phyloP scores from a whole-genome alignment of 805 yeast species.

The Teunomyces aglyptinius region DNA sequence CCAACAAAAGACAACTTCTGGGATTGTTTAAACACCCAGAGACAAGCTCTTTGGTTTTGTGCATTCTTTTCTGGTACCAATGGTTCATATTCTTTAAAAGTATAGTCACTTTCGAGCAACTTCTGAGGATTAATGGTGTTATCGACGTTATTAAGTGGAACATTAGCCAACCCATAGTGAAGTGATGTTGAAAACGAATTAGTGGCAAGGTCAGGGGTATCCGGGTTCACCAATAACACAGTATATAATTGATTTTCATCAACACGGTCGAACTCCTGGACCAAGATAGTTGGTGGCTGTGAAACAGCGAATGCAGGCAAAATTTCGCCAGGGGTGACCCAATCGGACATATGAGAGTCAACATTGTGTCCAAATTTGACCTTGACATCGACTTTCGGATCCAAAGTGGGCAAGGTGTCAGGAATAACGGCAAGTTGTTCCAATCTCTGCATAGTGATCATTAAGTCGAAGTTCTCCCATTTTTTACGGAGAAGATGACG shows the following conservation, averaged over 20 bases:
- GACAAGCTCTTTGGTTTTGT: constrained; percentile 75
- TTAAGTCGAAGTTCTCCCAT: constrained; percentile 70
- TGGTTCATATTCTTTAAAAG: constrained; percentile 64
- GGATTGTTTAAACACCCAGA: constrained; percentile 87
- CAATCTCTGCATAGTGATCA: constrained; percentile 87
- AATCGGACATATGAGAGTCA: constrained; percentile 52
- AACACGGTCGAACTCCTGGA: constrained; percentile 64
- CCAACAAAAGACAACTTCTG: constrained; percentile 14
- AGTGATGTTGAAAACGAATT: constrained; percentile 72
- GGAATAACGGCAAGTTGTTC: constrained; percentile 86
- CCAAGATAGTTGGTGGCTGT: constrained; percentile 72
- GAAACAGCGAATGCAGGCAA: constrained; percentile 72
- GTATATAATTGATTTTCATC: constrained; percentile 62
- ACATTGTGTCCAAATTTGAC: constrained; percentile 70
- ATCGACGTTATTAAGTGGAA: constrained; percentile 57
- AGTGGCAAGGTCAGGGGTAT: constrained; percentile 70
- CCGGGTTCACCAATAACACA: constrained; percentile 84
- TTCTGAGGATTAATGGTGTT: constrained; percentile 51
- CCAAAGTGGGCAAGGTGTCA: constrained; percentile 87
- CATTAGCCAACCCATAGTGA: constrained; percentile 74
- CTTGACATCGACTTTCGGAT: constrained; percentile 73
- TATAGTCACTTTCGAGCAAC: constrained; percentile 32
- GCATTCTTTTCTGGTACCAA: constrained; percentile 88
- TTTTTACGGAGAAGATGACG: constrained; percentile 63
- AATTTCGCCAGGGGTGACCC: constrained; percentile 77